Percentiles rank a stretch among this genome's conserved stretches.
Conservation (phyloP, 2,329 filamentous ascomycete species). For the Colletotrichum gloeosporioides region DNA sequence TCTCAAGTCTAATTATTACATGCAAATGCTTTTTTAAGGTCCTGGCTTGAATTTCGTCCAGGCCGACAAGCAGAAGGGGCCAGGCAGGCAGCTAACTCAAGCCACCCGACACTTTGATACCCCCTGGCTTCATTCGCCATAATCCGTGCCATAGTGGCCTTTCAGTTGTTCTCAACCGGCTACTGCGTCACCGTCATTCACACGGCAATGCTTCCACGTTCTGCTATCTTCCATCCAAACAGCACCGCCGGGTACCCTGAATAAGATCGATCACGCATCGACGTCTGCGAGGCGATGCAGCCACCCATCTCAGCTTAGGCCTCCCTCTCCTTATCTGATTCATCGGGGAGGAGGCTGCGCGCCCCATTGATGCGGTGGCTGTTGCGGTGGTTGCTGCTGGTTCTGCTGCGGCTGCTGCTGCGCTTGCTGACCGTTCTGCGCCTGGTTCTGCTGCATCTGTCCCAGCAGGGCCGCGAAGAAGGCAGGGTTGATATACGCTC, state of each 20-base stretch:
- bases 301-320: neutral
- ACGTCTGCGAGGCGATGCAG: neutral
- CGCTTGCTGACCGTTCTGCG: conserved; percentile 27
- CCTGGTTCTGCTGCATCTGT: conserved; percentile 44
- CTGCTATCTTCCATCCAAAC: neutral
- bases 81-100: neutral
- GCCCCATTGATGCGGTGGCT: conserved; percentile 14
- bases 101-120: neutral
- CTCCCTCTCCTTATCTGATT: neutral
- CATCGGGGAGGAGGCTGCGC: conserved; percentile 12
- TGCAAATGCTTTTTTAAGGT: neutral
- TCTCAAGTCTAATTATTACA: neutral
- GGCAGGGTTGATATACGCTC: conserved; percentile 62
- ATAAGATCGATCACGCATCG: neutral
- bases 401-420: conserved; percentile 9
- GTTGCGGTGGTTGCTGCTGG: conserved; percentile 32
- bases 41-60: neutral
- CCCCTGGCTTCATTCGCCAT: neutral
- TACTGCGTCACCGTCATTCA: neutral
- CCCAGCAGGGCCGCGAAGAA: conserved; percentile 58
- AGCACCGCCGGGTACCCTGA: neutral
- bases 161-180: neutral
- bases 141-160: neutral
- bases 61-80: neutral
- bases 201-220: neutral